Base-by-base conservation (phyloP, 225 moss, liverwort and hornwort genomes). In the Physcomitrellopsis africana region DNA sequence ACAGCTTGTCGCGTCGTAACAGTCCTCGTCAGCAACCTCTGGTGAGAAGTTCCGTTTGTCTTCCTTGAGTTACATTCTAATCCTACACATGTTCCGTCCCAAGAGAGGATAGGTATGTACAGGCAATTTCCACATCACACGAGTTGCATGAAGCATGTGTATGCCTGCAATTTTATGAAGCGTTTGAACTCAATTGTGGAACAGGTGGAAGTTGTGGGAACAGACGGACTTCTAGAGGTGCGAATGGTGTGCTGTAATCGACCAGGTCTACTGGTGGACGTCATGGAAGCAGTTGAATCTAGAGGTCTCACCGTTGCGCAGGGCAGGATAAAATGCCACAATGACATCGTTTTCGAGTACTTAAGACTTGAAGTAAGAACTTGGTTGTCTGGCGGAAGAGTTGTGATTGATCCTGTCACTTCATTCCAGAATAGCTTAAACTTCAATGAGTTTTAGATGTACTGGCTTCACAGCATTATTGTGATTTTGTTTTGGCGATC, bases 211-310 rank as follows among this genome's bases (percentile, higher is more conserved):
- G 76, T 83, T 63, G 68, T 19, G 10, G 61, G 45, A 53, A 44
- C 49, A 45, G 48, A 79, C 57, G 83, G 68, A 11, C 55, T 83
- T 11, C 16, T 83, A 63, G 79, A 83, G 67, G 79, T 76, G 41
- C 42, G 76, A 2, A 56, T 76, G 22, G 76, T 68, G 22, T 80
- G 83, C 68, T 76, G 44, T 10, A 80, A 83, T 76, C 83, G 79
- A 17, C 72, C 79, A 12, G 79, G 79, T 13, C 68, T 83, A 3
- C 64, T 83, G 63, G 72, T 76, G 3, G 72, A 83, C 15, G 49
- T 83, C 10, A 83, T 80, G 79, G 63, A 76, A 72, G 69, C 79
- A 8, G 56, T 83, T 15, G 83, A 83, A 51, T 68, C 58, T 20
- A n/a, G 45, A 51, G 79, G 64, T 26, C 37, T 76, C 18, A 64